Evolutionary conservation across 1,139 yeast species (phyloP), one percentile per base, ranked within the genome.

Genomic region (Wickerhamomyces sp.): DNA sequence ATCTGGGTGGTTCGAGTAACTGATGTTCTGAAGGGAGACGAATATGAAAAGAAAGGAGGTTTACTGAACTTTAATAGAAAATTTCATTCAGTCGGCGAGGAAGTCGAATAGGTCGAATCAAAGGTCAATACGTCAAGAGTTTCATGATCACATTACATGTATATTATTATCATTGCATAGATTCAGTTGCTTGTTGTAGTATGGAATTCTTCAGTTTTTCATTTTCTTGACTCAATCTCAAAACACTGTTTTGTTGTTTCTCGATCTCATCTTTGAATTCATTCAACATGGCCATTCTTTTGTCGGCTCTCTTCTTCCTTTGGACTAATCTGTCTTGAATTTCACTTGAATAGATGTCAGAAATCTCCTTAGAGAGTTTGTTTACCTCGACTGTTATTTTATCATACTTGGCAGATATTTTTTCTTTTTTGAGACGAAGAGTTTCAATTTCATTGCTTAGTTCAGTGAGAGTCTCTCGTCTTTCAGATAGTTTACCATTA

Each of bases 1-100:
- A 81, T 90, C 3, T 89, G 96, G 95, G 80, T 87, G 4, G 94
- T 86, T 3, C 72, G 74, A 47, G 87, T 84, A 2, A 61, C 73
- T 34, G 82, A 82, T 42, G 75, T 81, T 6, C 45, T 76, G 26
- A 66, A 71, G 29, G 61, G 66, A 30, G 57, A 59, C 27, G 53
- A 56, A 2, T 61, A 62, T n/a, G 52, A 42, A 6, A 62, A 64
- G 37, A 66, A 67, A 7, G 61, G 64, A 31, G 61, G 66, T 2
- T 61, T 85, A 39, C 58, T 84, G n/a, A 84, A 83, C 56, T 83
- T 75, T 61, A 73, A 83, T 55, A 69, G 87, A 54, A 65, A 69
- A 23, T 84, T 84, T 56, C 84, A 81, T 61, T 61, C 59, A 40
- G 65, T 83, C n/a, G 90, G 40, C 13, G 35, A 13, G 13, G 40